Evolutionary conservation across 768 basidiomycete species (phyloP).

Genomic region (Lactarius hengduanensis): DNA sequence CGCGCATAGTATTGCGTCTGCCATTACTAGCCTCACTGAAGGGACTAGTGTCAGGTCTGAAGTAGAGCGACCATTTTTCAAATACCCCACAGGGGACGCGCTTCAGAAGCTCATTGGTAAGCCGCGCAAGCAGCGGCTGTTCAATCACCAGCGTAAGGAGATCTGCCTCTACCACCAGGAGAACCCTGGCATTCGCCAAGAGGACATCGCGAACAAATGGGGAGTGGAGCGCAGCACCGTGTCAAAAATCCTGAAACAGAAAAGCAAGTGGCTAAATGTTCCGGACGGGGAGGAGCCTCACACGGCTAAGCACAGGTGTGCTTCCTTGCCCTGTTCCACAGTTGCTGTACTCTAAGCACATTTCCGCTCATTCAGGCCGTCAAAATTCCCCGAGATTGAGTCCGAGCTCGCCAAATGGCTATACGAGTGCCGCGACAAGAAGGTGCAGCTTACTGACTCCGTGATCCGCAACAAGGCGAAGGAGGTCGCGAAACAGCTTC

Average conservation of each 20-base stretch:
- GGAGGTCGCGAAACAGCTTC: constrained; percentile 55
- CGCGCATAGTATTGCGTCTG: constrained; percentile 55
- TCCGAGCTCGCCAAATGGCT: constrained; percentile 60
- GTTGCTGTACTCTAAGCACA: constrained; percentile 18
- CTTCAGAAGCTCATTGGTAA: constrained; percentile 38
- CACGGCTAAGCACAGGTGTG: constrained; percentile 69
- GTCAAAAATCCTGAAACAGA: constrained; percentile 86
- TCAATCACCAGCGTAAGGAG: constrained; percentile 67
- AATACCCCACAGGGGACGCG: constrained; percentile 24
- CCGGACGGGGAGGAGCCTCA: constrained; percentile 55
- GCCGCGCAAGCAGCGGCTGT: constrained; percentile 71
- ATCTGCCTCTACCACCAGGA: constrained; percentile 69
- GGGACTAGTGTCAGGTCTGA: constrained; percentile 24
- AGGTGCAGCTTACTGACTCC: constrained; percentile 60
- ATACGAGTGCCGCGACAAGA: constrained; percentile 48
- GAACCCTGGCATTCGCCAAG: constrained; percentile 71
- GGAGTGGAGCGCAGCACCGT: constrained; percentile 91
- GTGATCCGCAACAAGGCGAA: constrained; percentile 65
- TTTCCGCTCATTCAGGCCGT: constrained; percentile 48
- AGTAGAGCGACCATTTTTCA: constrained; percentile 17
- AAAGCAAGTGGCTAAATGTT: constrained; percentile 76
- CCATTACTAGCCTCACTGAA: constrained; percentile 53
- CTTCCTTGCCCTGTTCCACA: constrained; percentile 8
- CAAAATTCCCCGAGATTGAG: constrained; percentile 81
- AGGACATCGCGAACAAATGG: constrained; percentile 76